These are phyloP conservation scores for Boletus mariae DNA, from an alignment of 1,284 basidiomycete species.

Conservation along the genomic window DNA sequence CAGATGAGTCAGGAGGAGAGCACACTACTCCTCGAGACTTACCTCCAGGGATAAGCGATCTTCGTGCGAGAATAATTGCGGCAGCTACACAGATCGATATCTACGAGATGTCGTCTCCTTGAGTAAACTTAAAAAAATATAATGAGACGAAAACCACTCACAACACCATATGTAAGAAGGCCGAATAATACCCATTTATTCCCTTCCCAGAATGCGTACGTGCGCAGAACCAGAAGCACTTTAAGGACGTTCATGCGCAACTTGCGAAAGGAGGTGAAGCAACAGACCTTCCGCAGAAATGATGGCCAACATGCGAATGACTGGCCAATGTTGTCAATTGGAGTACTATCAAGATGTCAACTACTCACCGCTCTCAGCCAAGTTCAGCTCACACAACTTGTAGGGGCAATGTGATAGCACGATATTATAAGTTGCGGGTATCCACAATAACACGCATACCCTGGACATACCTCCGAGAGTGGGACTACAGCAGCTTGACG, in stretches of 20 bases:
- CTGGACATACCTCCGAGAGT: constrained; percentile 5
- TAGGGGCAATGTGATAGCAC: neutral
- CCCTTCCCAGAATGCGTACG: constrained; percentile 22
- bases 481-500: constrained; percentile 9
- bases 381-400: constrained; percentile 1
- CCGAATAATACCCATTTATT: constrained; percentile 14
- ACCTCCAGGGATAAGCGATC: constrained; percentile 7
- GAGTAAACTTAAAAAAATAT: neutral
- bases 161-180: constrained; percentile 6
- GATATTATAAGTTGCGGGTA: neutral
- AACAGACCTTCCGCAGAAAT: constrained; percentile 15
- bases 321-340: constrained; percentile 2
- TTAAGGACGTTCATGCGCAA: neutral
- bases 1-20: neutral
- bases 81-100: constrained; percentile 2
- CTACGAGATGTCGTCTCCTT: neutral
- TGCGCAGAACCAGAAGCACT: constrained; percentile 21
- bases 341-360: neutral
- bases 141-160: neutral
- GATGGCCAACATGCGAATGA: constrained; percentile 16
- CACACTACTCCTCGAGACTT: neutral
- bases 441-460: neutral
- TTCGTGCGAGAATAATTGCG: neutral
- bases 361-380: constrained; percentile 6
- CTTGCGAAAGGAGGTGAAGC: neutral